Evolutionary conservation across 352 stramenopile species (phyloP).

Genomic region (Globisporangium solare): DNA sequence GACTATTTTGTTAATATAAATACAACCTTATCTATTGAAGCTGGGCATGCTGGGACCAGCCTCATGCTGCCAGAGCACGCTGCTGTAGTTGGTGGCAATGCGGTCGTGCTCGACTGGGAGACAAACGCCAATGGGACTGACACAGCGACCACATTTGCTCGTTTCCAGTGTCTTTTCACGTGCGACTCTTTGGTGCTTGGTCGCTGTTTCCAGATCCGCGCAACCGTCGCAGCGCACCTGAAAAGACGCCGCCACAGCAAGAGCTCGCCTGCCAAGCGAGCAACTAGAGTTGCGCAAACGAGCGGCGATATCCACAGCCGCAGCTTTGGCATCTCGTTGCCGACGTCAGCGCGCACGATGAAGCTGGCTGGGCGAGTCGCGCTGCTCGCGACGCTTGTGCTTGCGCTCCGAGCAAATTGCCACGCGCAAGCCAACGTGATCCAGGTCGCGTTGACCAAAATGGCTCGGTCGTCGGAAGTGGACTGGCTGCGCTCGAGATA

Average conservation of each 20-base stretch:
- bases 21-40: slow-evolving; percentile 14
- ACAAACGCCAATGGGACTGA: no score
- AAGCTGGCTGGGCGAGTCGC: background rate
- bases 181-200: slow-evolving; percentile 4
- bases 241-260: slow-evolving; percentile 1
- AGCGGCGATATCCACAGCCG: no score
- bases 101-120: no score
- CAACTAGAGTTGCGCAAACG: no score
- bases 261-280: no score
- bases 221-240: background rate
- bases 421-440: slow-evolving; percentile 1
- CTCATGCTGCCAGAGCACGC: background rate
- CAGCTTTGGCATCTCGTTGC: no score
- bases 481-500: slow-evolving; percentile 2
- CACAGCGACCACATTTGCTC: no score
- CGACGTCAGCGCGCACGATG: background rate
- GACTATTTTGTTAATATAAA: slow-evolving; percentile 7
- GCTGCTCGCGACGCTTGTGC: background rate
- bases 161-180: background rate
- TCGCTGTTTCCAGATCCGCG: background rate
- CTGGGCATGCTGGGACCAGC: background rate
- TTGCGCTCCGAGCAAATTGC: background rate
- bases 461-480: background rate
- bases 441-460: slow-evolving; percentile 9
- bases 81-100: no score